Evolutionary conservation across 306 rosid species (phyloP), one percentile per base, ranked within the genome.

Genomic region (Begonia fuchsioides): DNA sequence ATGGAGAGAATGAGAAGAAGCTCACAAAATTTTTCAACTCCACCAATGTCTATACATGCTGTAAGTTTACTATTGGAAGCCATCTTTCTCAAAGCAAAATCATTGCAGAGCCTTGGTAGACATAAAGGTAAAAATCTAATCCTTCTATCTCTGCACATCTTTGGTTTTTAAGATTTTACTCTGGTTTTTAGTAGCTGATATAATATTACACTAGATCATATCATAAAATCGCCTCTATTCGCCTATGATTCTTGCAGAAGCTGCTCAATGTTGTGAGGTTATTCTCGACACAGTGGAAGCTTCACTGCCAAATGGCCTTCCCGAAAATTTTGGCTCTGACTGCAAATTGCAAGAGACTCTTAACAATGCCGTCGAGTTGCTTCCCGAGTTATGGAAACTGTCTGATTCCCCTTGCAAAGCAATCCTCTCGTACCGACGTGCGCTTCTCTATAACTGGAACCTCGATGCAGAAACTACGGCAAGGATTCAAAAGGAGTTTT

Each of bases 301-400:
- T 68, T 79, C 94, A 32, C 71, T 73, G 55, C 94, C 94, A 10
- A 75, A 74, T 38, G 98, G 98, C 70, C 75, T 82, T 74, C 82
- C 94, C 67, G 73, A 80, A 75, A 65, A 67, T 51, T 79, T 92
- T 51, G 75, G 72, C 12, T 63, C 70, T 64, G 93, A 85, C 41
- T 73, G 85, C 77, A 90, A 90, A 71, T 82, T 90, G 85, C 96
- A 77, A 71, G 98, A 90, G 69, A 85, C 75, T 50, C 58, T 92
- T 49, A 71, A 61, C 40, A 75, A 79, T 52, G 82, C 73, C 15
- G 86, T 75, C 13, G 93, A 85, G 79, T 54, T 92, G 57, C 87
- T 77, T 69, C 96, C 96, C n/a, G 98, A 79, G 56, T 52, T 92
- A 57, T 92, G 96, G 94, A 85, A 82, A 60, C 78, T 77, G 54